Evolutionary conservation across 805 yeast genomes (phyloP).

Genomic region (Isabelozyma heimii): DNA sequence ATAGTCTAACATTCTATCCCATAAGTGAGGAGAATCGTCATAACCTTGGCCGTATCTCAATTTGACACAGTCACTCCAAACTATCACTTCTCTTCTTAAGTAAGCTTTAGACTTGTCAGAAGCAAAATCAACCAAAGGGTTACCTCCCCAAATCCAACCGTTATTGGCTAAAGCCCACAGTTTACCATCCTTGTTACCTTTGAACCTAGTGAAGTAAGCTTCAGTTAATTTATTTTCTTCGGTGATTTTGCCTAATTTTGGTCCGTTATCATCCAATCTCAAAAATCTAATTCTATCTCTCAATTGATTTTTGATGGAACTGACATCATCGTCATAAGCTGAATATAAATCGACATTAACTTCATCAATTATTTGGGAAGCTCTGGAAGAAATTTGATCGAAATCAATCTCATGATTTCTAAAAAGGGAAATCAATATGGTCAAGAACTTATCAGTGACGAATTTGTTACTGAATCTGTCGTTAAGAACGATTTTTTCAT

Average conservation of each 20-base stretch:
- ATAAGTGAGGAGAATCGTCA: conserved; percentile 82
- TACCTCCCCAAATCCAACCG: conserved; percentile 99
- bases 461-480: conserved; percentile 55
- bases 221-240: conserved; percentile 65
- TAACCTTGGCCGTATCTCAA: conserved; percentile 77
- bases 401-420: conserved; percentile 16
- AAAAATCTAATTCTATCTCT: conserved; percentile 73
- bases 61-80: conserved; percentile 98
- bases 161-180: conserved; percentile 82
- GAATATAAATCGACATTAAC: conserved; percentile 71
- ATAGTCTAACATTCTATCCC: conserved; percentile 85
- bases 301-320: conserved; percentile 64
- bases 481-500: conserved; percentile 43
- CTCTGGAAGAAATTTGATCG: conserved; percentile 29
- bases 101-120: conserved; percentile 76
- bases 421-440: conserved; percentile 40
- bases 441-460: conserved; percentile 49
- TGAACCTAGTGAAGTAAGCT: conserved; percentile 80
- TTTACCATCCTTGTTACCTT: conserved; percentile 46
- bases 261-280: conserved; percentile 80
- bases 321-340: conserved; percentile 72
- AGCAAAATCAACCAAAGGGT: conserved; percentile 92
- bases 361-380: conserved; percentile 63
- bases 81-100: conserved; percentile 85
- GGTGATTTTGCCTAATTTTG: conserved; percentile 63